phyloP scores from a whole-genome alignment of 2,329 filamentous ascomycete genomes.

The Fusarium sp. region DNA sequence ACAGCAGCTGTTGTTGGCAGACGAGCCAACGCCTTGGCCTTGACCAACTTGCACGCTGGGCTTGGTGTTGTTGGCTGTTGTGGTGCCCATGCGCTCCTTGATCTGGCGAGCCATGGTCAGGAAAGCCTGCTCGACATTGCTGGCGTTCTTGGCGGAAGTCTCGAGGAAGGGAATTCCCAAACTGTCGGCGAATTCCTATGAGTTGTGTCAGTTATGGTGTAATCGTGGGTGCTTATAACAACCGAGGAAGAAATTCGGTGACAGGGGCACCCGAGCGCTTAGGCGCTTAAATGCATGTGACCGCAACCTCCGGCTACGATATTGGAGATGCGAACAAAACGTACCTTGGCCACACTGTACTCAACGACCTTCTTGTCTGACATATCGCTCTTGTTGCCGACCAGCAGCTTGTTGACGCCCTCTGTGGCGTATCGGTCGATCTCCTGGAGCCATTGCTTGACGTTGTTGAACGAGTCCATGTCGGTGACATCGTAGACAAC shows the following conservation, averaged over 20 bases:
- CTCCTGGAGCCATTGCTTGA: conserved; percentile 99
- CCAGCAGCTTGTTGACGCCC: conserved; percentile 98
- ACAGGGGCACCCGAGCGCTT: conserved; percentile 18
- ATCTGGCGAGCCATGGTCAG: conserved; percentile 99
- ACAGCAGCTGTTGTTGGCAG: conserved; percentile 89
- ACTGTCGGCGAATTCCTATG: conserved; percentile 97
- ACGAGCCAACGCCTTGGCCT: conserved; percentile 92
- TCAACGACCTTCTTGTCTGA: conserved; percentile 99
- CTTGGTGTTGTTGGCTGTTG: conserved; percentile 96
- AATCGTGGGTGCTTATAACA: neutral
- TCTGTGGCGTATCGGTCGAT: conserved; percentile 99
- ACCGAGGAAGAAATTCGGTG: conserved; percentile 16
- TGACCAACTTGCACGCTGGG: conserved; percentile 95
- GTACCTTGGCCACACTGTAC: conserved; percentile 98
- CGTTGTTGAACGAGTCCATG: conserved; percentile 99
- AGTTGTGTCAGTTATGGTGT: conserved; percentile 38
- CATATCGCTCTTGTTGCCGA: conserved; percentile 99
- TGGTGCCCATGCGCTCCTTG: conserved; percentile 99
- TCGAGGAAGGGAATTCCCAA: conserved; percentile 99
- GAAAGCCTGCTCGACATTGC: conserved; percentile 99
- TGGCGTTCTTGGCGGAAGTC: conserved; percentile 99
- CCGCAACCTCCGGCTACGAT: conserved; percentile 10
- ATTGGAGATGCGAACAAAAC: conserved; percentile 43
- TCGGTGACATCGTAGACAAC: conserved; percentile 99
- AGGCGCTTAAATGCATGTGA: conserved; percentile 44